Evolutionary conservation across 495 filamentous ascomycete genomes (phyloP).

Genomic region (Podospora tetraspora): DNA sequence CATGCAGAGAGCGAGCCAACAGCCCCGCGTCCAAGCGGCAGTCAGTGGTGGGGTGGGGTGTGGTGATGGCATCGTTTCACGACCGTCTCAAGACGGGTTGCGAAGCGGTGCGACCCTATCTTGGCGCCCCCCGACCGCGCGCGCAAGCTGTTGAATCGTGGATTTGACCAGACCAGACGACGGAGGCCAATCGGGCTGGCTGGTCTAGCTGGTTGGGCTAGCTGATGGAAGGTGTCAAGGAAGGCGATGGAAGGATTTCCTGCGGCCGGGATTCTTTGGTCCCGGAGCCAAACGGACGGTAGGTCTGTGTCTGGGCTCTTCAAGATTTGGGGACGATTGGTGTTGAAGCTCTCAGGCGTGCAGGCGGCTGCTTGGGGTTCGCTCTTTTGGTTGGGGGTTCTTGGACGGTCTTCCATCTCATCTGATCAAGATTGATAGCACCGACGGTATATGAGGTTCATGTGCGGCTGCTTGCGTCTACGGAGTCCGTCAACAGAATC

Average conservation of each 20-base stretch:
- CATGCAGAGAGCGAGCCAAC: background rate
- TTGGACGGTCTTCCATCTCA: background rate
- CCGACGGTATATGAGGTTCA: background rate
- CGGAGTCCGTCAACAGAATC: background rate
- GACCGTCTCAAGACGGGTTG: constrained; percentile 1
- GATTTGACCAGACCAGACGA: background rate
- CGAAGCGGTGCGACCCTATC: background rate
- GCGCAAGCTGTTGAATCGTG: too few species aligned
- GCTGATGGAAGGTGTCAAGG: constrained; percentile 3
- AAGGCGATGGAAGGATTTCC: constrained; percentile 4
- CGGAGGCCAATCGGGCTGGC: too few species aligned
- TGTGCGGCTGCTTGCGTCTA: background rate
- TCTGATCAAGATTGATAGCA: background rate
- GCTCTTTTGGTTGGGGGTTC: too few species aligned
- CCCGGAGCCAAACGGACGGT: background rate
- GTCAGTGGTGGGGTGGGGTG: constrained; percentile 1
- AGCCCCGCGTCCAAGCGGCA: constrained; percentile 15
- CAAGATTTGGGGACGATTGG: too few species aligned
- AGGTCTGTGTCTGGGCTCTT: too few species aligned
- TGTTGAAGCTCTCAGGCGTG: background rate
- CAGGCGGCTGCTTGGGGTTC: background rate
- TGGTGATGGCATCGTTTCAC: constrained; percentile 13
- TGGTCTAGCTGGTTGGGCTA: too few species aligned
- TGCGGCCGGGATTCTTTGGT: background rate
- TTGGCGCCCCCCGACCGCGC: background rate